Evolutionary conservation across 257 asterid species (phyloP).

Genomic region (Osmanthus fragrans): DNA sequence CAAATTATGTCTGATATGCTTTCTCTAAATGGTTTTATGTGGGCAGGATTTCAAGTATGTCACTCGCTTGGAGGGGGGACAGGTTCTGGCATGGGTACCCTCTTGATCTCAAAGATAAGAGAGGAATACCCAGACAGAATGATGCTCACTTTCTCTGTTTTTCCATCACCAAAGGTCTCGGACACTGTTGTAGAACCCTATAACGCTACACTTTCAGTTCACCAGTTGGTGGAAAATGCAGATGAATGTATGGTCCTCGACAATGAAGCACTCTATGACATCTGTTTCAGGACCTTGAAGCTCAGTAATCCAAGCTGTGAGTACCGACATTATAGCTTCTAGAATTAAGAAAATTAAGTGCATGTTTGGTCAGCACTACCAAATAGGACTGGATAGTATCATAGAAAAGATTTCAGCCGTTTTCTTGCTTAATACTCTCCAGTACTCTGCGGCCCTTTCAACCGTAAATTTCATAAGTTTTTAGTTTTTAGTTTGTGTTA

Average conservation of each 20-base stretch:
- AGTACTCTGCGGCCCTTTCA: not conserved
- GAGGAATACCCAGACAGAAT: conserved; percentile 95
- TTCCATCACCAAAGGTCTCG: conserved; percentile 90
- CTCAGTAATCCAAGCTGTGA: conserved; percentile 95
- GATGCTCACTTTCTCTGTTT: conserved; percentile 95
- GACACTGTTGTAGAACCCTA: conserved; percentile 92
- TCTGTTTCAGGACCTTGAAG: conserved; percentile 88
- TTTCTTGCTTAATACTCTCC: no score
- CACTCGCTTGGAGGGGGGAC: conserved; percentile 97
- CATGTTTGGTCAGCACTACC: not conserved
- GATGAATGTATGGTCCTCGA: conserved; percentile 96
- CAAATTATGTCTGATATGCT: not conserved
- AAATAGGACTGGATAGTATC: no score
- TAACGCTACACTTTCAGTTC: conserved; percentile 88
- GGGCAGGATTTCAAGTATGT: conserved; percentile 82
- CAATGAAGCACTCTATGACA: conserved; percentile 86
- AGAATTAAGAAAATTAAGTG: not conserved
- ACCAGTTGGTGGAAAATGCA: conserved; percentile 87
- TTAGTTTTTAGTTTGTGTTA: conserved; percentile 7
- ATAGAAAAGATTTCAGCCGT: no score
- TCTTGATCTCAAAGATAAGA: conserved; percentile 80
- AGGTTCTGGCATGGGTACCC: conserved; percentile 97
- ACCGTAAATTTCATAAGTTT: not conserved
- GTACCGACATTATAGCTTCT: conserved; percentile 18
- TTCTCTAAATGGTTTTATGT: not conserved